phyloP scores from a whole-genome alignment of 192 early-diverging fungal species.

The Chytriomyces hyalinus region DNA sequence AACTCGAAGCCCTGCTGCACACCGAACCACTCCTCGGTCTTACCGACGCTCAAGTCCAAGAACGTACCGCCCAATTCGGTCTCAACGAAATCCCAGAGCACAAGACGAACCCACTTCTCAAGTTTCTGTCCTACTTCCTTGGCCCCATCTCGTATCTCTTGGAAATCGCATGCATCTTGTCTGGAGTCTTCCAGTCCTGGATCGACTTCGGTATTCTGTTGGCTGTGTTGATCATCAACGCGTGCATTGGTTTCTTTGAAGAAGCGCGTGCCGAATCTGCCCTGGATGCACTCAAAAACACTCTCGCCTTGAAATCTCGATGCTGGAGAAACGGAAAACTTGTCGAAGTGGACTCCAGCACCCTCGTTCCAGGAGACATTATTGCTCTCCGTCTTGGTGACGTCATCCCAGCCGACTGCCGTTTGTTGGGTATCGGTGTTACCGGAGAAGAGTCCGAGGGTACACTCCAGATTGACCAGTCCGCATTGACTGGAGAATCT shows the following conservation, averaged over 20 bases:
- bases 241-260: slow-evolving; percentile 90
- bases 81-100: slow-evolving; percentile 76
- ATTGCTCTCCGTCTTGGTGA: slow-evolving; percentile 92
- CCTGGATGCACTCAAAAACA: slow-evolving; percentile 92
- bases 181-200: slow-evolving; percentile 82
- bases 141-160: slow-evolving; percentile 89
- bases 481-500: slow-evolving; percentile 92
- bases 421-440: slow-evolving; percentile 69
- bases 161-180: slow-evolving; percentile 84
- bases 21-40: slow-evolving; percentile 80
- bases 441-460: slow-evolving; percentile 72
- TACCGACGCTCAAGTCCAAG: slow-evolving; percentile 70
- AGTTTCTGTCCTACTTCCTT: slow-evolving; percentile 85
- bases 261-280: slow-evolving; percentile 93
- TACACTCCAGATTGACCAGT: slow-evolving; percentile 87
- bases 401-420: slow-evolving; percentile 90
- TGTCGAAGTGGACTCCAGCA: slow-evolving; percentile 76
- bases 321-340: slow-evolving; percentile 82
- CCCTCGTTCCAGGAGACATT: slow-evolving; percentile 90
- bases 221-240: slow-evolving; percentile 86
- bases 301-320: slow-evolving; percentile 85
- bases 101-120: slow-evolving; percentile 82
- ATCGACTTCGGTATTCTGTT: slow-evolving; percentile 85
- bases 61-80: slow-evolving; percentile 77
- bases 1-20: slow-evolving; percentile 61